These are phyloP conservation scores for Beta lomatogona DNA, from an alignment of 179 eudicot species.

Conservation along the genomic window DNA sequence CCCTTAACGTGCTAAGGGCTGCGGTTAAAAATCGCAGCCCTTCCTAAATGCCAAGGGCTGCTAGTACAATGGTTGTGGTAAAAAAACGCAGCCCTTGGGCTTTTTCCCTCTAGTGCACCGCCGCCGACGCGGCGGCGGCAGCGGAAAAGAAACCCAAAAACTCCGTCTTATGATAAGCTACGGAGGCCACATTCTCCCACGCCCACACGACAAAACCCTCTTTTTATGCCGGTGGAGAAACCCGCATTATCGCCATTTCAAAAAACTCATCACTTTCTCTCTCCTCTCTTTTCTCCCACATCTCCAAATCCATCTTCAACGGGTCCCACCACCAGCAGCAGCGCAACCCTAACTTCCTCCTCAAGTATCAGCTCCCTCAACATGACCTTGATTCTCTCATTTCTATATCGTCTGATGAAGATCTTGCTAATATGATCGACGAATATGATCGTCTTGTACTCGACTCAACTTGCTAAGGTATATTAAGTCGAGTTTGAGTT, in stretches of 20 bases:
- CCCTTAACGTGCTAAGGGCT: no score
- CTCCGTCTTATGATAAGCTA: constrained; percentile 86
- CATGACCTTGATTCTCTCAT: constrained; percentile 83
- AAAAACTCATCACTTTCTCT: constrained; percentile 43
- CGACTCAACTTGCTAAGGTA: no score
- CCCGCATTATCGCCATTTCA: constrained; percentile 67
- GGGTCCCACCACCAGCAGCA: not conserved
- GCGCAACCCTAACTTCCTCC: constrained; percentile 36
- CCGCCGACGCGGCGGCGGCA: constrained; percentile 20
- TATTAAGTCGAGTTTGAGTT: no score
- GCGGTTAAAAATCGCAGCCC: no score
- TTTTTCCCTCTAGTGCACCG: no score
- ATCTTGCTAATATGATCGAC: constrained; percentile 71
- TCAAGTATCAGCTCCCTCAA: constrained; percentile 80
- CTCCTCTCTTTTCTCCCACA: constrained; percentile 47
- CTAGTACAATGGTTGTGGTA: no score
- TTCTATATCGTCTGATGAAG: constrained; percentile 74
- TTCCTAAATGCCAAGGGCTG: no score
- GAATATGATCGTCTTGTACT: constrained; percentile 67
- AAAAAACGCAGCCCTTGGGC: no score
- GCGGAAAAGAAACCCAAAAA: constrained; percentile 27
- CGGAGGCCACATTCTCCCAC: constrained; percentile 83
- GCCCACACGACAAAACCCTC: constrained; percentile 70
- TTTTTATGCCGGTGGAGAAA: constrained; percentile 87
- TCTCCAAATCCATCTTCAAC: constrained; percentile 51